Base-by-base conservation (phyloP, 306 rosid genomes). In the Fragaria vesca region DNA sequence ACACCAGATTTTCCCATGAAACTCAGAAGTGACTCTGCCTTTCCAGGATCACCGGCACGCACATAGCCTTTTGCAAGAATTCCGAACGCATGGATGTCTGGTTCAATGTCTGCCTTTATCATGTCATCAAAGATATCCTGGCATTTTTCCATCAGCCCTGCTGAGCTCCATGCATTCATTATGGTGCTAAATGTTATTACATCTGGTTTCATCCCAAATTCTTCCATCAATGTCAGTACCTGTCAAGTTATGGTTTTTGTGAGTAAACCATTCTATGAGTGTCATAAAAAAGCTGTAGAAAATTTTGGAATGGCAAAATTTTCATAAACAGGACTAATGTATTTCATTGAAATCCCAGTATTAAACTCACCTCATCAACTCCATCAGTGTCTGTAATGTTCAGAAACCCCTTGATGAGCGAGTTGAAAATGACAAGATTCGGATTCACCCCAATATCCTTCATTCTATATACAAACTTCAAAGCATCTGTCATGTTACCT, bases 31-130 rank as follows among this genome's bases (percentile, higher is more conserved):
- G 86, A 83, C 81, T 89, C 97, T 0, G 97, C 98, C 82, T 90
- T 89, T 57, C 52, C 86, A 43, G 97, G 86, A 81, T 91, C 88
- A 52, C 97, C 88, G 0, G 97, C 83, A 1, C 98, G 97, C 13
- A 85, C 97, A 38, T 90, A 95, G 78, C 97, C 98, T 89, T 95
- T 95, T 40, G 97, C 97, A 50, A 95, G 97, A 83, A 95, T 95
- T 80, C 97, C 85, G 77, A 88, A 95, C 26, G 91, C 91, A 32
- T 95, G 97, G 78, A 85, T 78, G 78, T 95, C 98, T 17, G 98
- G 97, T 72, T 92, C 98, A 69, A 91, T 88, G 65, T 83, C 88
- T 15, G 91, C 84, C 81, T 85, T 89, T 63, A 89, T 83, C 97
- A 95, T 95, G 85, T 92, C 93, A 47, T 89, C 81, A 83, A 95